Percentiles rank a stretch among this genome's conserved stretches.
phyloP scores from a whole-genome alignment of 805 yeast species.

The Sungouiella thailandica region DNA sequence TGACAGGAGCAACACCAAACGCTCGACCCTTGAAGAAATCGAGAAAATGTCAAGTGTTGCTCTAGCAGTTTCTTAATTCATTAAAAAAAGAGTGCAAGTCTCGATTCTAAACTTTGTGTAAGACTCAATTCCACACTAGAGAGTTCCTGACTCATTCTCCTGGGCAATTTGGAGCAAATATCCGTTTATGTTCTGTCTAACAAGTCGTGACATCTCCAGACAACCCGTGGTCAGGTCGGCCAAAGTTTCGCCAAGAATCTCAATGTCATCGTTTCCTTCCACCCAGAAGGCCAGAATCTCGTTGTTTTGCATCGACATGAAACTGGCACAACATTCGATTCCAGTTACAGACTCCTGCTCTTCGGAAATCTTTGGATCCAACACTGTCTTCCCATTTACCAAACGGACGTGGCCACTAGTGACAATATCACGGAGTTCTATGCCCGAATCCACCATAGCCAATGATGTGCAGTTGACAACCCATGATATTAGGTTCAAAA shows the following conservation, averaged over 20 bases:
- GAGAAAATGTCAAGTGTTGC: too few species aligned
- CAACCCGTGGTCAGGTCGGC: constrained; percentile 39
- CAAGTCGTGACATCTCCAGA: constrained; percentile 35
- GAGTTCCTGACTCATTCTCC: too few species aligned
- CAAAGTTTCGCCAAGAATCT: constrained; percentile 19
- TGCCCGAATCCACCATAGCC: constrained; percentile 81
- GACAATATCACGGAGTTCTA: constrained; percentile 74
- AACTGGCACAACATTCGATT: constrained; percentile 37
- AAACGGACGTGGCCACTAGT: constrained; percentile 50
- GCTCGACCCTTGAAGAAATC: too few species aligned
- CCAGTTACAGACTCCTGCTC: constrained; percentile 2
- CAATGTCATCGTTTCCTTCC: constrained; percentile 24
- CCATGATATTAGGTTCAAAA: constrained; percentile 43
- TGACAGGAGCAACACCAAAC: too few species aligned
- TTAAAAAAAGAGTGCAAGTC: too few species aligned
- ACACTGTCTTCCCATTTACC: constrained; percentile 7
- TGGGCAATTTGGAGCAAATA: constrained; percentile 26
- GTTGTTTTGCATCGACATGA: constrained; percentile 48
- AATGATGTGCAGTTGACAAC: constrained; percentile 60
- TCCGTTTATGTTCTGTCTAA: constrained; percentile 42
- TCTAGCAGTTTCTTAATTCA: too few species aligned
- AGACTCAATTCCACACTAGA: too few species aligned
- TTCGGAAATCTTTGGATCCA: constrained; percentile 9
- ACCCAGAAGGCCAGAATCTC: constrained; percentile 60
- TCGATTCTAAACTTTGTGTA: too few species aligned